Evolutionary conservation across 2,329 filamentous ascomycete genomes (phyloP).

Genomic region (Fusarium sulawesiense): DNA sequence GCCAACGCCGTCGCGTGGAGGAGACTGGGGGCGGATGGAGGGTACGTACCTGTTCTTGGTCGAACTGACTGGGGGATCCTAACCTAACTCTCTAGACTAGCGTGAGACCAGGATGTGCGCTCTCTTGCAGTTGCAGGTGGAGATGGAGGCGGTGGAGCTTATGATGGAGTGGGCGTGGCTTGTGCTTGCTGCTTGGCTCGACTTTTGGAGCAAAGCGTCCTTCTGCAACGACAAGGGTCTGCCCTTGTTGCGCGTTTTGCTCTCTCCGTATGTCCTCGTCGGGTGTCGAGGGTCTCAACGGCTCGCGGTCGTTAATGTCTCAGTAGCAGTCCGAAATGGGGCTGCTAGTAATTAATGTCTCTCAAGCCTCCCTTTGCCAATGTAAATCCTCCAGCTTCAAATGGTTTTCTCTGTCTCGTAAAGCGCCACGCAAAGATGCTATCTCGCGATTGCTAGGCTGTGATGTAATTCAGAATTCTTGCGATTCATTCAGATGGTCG

Average conservation of each 20-base stretch:
- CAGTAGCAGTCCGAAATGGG: constrained; percentile 17
- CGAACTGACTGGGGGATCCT: constrained; percentile 34
- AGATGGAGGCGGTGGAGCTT: constrained; percentile 33
- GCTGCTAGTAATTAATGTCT: constrained; percentile 4
- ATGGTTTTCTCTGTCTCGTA: constrained; percentile 8
- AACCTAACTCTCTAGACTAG: constrained; percentile 26
- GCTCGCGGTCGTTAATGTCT: constrained; percentile 25
- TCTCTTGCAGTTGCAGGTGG: constrained; percentile 28
- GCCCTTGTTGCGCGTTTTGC: constrained; percentile 11
- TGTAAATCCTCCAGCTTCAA: background rate
- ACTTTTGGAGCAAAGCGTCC: constrained; percentile 22
- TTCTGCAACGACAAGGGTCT: constrained; percentile 18
- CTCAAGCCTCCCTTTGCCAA: constrained; percentile 5
- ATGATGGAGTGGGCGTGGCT: constrained; percentile 36
- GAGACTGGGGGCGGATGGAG: constrained; percentile 23
- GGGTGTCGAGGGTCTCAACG: constrained; percentile 12
- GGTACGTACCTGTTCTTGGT: constrained; percentile 32
- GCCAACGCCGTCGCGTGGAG: constrained; percentile 39
- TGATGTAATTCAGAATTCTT: constrained; percentile 32
- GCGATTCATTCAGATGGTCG: constrained; percentile 19
- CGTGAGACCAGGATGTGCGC: constrained; percentile 26
- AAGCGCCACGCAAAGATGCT: constrained; percentile 4
- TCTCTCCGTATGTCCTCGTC: constrained; percentile 2
- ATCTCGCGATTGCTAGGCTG: constrained; percentile 14
- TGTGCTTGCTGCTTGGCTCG: constrained; percentile 14